phyloP scores from a whole-genome alignment of 2,329 filamentous ascomycete species.

The Neofusicoccum umdonicola region DNA sequence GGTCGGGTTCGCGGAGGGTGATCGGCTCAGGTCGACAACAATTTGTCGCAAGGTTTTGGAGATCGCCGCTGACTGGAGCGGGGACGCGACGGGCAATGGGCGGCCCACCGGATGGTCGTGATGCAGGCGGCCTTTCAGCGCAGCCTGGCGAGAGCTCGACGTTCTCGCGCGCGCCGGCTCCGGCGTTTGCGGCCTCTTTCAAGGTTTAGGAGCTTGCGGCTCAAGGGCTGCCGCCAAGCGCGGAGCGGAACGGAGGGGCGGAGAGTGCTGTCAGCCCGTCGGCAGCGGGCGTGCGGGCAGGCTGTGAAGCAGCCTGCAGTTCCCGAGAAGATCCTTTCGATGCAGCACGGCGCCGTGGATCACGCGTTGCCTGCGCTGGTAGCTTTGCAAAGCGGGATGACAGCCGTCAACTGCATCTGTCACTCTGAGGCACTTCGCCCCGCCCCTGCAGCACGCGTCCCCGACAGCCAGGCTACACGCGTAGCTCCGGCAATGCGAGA shows the following conservation, averaged over 20 bases:
- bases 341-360: background rate
- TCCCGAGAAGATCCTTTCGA: background rate
- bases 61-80: slow-evolving; percentile 8
- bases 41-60: slow-evolving; percentile 10
- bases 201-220: slow-evolving; percentile 15
- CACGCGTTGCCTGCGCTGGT: background rate
- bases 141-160: slow-evolving; percentile 12
- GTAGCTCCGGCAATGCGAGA: background rate
- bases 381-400: background rate
- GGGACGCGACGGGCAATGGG: slow-evolving; percentile 10
- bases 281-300: background rate
- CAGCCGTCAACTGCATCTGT: background rate
- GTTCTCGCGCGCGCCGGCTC: slow-evolving; percentile 10
- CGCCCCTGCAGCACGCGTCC: background rate
- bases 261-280: background rate
- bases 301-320: background rate
- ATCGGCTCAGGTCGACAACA: slow-evolving; percentile 15
- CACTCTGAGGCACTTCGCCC: background rate
- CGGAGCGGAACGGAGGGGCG: slow-evolving; percentile 9
- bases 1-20: slow-evolving; percentile 10
- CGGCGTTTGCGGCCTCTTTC: slow-evolving; percentile 15
- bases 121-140: slow-evolving; percentile 13
- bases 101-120: slow-evolving; percentile 3
- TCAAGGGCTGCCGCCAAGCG: slow-evolving; percentile 11
- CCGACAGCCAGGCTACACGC: background rate